Evolutionary conservation across 2,329 filamentous ascomycete genomes (phyloP).

Genomic region (Endocalyx cinctus): DNA sequence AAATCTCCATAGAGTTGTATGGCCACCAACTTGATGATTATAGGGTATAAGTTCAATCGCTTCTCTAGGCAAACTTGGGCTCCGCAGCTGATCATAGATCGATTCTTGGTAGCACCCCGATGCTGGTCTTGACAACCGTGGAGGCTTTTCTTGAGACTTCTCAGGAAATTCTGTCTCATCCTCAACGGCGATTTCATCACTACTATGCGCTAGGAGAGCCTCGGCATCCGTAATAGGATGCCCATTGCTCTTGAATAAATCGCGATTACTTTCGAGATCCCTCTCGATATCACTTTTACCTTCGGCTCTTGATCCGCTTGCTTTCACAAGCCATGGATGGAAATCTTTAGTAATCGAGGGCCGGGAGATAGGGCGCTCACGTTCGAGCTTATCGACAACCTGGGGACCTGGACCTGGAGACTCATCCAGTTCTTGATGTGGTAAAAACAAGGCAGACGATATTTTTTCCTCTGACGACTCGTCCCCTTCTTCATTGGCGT

Average conservation of each 20-base stretch:
- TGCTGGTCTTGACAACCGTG: conserved; percentile 32
- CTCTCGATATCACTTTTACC: conserved; percentile 29
- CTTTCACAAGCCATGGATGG: conserved; percentile 55
- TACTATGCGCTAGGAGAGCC: conserved; percentile 29
- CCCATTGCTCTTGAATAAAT: conserved; percentile 19
- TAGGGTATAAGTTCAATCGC: conserved; percentile 96
- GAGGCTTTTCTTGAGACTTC: conserved; percentile 26
- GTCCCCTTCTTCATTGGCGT: conserved; percentile 44
- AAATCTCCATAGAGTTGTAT: conserved; percentile 94
- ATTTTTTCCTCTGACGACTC: conserved; percentile 79
- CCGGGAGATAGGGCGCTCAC: conserved; percentile 25
- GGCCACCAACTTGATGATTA: conserved; percentile 93
- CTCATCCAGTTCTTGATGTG: conserved; percentile 59
- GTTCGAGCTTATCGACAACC: conserved; percentile 19
- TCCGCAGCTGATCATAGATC: conserved; percentile 48
- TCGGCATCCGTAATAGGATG: conserved; percentile 17
- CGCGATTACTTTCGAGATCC: conserved; percentile 24
- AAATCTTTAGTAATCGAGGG: conserved; percentile 31
- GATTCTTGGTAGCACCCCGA: conserved; percentile 43
- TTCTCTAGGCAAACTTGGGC: conserved; percentile 62
- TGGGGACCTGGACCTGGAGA: conserved; percentile 25
- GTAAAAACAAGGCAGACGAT: conserved; percentile 78
- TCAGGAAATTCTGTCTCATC: conserved; percentile 36
- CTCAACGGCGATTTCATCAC: conserved; percentile 36
- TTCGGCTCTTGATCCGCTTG: conserved; percentile 43